Percentiles rank a stretch among this genome's conserved stretches.
Conservation (phyloP, 495 filamentous ascomycete genomes). For the Penicilliopsis zonata region DNA sequence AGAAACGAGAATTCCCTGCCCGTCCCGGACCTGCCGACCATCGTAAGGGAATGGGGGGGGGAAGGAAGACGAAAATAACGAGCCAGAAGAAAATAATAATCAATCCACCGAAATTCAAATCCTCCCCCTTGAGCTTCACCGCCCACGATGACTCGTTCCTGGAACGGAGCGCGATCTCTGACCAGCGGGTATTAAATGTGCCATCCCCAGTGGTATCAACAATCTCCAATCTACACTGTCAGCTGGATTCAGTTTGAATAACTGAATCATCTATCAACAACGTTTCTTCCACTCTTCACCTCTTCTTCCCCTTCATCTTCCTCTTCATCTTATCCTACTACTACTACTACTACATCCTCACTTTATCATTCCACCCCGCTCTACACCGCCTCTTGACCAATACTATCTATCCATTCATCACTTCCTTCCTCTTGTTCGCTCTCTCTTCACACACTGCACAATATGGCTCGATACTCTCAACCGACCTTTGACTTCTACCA, state of each 20-base stretch:
- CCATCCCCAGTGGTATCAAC: not conserved
- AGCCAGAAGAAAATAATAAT: slow-evolving; percentile 7
- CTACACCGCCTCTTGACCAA: slow-evolving; percentile 6
- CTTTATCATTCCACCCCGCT: slow-evolving; percentile 6
- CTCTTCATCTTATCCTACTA: slow-evolving; percentile 1
- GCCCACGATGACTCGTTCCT: not conserved
- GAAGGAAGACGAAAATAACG: slow-evolving; percentile 6
- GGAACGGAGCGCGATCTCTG: not conserved
- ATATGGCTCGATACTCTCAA: slow-evolving; percentile 36
- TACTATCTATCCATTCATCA: slow-evolving; percentile 3
- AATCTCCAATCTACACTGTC: not conserved
- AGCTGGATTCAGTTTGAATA: not conserved
- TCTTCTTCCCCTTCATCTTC: not conserved
- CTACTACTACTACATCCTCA: slow-evolving; percentile 1
- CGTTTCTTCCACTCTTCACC: not conserved
- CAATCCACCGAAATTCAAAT: not conserved
- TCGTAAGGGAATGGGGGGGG: slow-evolving; percentile 2
- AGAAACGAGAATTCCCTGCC: slow-evolving; percentile 17
- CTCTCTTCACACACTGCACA: slow-evolving; percentile 8
- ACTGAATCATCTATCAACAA: not conserved
- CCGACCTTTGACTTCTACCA: slow-evolving; percentile 46
- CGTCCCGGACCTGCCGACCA: slow-evolving; percentile 22
- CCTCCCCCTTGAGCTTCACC: not conserved
- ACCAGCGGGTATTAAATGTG: not conserved
- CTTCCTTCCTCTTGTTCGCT: slow-evolving; percentile 17